phyloP scores from a whole-genome alignment of 2,329 filamentous ascomycete genomes.

The Ambrosiella xylebori region DNA sequence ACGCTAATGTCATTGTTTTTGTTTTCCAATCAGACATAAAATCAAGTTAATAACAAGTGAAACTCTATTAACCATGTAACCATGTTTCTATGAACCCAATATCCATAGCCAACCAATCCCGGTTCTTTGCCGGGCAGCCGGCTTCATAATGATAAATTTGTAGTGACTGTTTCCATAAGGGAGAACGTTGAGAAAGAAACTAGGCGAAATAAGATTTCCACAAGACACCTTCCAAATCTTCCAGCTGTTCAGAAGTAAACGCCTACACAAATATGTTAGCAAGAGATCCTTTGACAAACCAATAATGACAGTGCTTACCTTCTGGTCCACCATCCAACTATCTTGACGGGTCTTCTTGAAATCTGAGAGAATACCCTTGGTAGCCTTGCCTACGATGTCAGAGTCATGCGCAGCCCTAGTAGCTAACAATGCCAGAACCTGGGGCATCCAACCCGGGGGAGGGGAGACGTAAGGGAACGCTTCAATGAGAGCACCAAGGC shows the following conservation, averaged over 20 bases:
- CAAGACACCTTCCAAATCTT: constrained; percentile 85
- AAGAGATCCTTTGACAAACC: background rate
- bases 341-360: constrained; percentile 99
- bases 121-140: constrained; percentile 13
- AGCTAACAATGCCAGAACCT: constrained; percentile 72
- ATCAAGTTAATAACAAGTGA: background rate
- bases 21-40: background rate
- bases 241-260: constrained; percentile 81
- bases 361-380: constrained; percentile 82
- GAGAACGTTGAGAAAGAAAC: constrained; percentile 6
- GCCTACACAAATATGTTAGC: constrained; percentile 30
- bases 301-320: constrained; percentile 41
- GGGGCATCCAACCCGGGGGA: constrained; percentile 84
- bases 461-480: constrained; percentile 94
- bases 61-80: background rate
- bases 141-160: background rate
- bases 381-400: constrained; percentile 86
- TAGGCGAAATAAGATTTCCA: constrained; percentile 99
- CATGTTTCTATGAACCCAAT: background rate
- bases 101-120: constrained; percentile 3
- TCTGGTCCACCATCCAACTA: constrained; percentile 95
- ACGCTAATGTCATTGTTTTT: background rate
- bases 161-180: too few relatives aligned
- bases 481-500: constrained; percentile 76
- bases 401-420: constrained; percentile 73